Evolutionary conservation across 2,329 filamentous ascomycete species (phyloP), one percentile per base, ranked within the genome.

Genomic region (Aspergillus brunneoviolaceus): DNA sequence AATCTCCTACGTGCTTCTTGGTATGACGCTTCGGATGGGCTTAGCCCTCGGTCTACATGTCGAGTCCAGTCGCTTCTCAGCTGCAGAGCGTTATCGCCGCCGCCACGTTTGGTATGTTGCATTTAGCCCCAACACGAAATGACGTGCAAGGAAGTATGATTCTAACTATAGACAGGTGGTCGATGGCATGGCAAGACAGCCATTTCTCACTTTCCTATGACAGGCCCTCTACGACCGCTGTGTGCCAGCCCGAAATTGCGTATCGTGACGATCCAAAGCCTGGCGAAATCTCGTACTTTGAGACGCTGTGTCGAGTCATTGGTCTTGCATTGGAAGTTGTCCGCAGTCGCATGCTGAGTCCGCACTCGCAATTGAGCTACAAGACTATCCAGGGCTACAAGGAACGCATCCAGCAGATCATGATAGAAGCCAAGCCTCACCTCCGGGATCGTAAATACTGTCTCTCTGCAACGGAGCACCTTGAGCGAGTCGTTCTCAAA

Each of bases 191-290:
- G 85, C 85, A 87, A 68, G 85, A 88, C 65, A 86, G 84, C 58
- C 77, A 87, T 51, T 80, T 88, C 25, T 87, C 85, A 9, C 81
- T 88, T 33, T 87, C 85, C 2, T 88, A 87, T 66, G 85, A 88
- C 66, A 76, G 85, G 42, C 81, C 80, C 1, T 84, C 84, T 2
- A 83, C 82, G 14, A 81, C 78, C 27, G 83, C 83, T 5, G 81
- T 84, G n/a, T 76, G 79, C 55, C 80, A 81, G 60, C 78, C 80
- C 1, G 78, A 81, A 50, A 83, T 83, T 9, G 76, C 81, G 27
- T 79, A 84, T 69, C 73, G 77, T 64, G 75, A 78, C 16, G 76
- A 78, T 48, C 81, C 80, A 11, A 75, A 75, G 35, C 76, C 81
- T 0, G 81, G 82, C 3, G 77, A 82, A 29, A 72, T 81, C 25